Evolutionary conservation across 139 green algal genomes (phyloP), one percentile per base, ranked within the genome.

Genomic region (Klebsormidium nitens): DNA sequence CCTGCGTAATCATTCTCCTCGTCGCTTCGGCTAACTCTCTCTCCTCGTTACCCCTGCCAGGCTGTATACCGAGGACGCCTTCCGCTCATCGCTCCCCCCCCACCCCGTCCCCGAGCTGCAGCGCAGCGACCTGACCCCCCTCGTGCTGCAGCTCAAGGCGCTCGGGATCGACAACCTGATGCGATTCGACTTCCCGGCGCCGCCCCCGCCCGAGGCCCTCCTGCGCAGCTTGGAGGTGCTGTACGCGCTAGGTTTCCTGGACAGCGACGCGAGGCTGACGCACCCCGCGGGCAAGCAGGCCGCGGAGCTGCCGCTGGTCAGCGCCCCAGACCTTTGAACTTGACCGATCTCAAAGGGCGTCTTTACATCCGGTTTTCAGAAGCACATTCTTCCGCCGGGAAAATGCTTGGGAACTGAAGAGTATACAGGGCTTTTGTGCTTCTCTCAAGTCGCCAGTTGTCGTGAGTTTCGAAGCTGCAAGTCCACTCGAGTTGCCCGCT

Each of bases 181-280:
- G 46, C 42, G 71, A n/a, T 79, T 78, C 19, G 71, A 79, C 19
- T 79, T 49, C 46, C 50, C 62, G 11, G 64, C 66, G 14, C 23
- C 71, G 42, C 67, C 71, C 28, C 11, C 44, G 28, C 59, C 87
- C 34, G 83, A 92, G 63, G 81, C 89, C 37, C 83, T 91, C 66
- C 78, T 96, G 28, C 76, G 88, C 4, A 84, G 84, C 2, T 80
- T 96, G 66, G 92, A 96, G 83, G 81, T 87, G 28, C 84, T 98
- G 59, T 87, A 94, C 68, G 91, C 89, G 0, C 85, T 99, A 6
- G 82, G 88, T 0, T 90, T 89, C 31, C 77, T 99, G 26, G 91
- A 93, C 52, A 49, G 82, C 0, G 83, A 90, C 61, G 90, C 87
- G 5, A 87, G 59, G 76, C 67, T 77, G 6, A 82, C 82, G 2